A percentile compares a stretch with the other conserved stretches of the same genome.
These are phyloP conservation scores for Climacium dendroides DNA, from an alignment of 225 moss, liverwort and hornwort species.

Conservation along the genomic window DNA sequence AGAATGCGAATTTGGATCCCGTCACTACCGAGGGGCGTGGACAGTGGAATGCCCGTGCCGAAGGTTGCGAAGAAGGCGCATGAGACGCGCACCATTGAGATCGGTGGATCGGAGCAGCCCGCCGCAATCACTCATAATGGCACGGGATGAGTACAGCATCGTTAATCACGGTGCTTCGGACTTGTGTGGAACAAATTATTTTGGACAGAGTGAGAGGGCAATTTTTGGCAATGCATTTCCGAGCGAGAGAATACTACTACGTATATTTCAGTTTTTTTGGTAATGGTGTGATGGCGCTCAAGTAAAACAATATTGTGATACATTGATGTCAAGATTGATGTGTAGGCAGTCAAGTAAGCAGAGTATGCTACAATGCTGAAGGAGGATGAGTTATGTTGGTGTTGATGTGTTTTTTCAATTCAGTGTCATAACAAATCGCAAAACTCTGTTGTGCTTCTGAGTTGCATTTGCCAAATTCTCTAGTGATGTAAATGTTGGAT, in stretches of 20 bases:
- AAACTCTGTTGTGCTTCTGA: neutral
- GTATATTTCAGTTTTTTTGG: neutral
- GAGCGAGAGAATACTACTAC: neutral
- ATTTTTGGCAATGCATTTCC: neutral
- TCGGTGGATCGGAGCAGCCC: neutral
- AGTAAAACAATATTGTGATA: no score
- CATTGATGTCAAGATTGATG: neutral
- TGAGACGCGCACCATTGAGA: neutral
- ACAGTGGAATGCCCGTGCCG: neutral
- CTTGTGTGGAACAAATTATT: neutral
- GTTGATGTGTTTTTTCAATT: neutral
- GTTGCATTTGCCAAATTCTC: neutral
- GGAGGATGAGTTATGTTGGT: neutral
- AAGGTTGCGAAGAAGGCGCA: neutral
- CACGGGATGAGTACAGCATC: neutral
- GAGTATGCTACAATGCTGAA: neutral
- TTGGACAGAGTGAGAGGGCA: neutral
- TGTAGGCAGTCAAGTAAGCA: neutral
- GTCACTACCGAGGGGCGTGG: neutral
- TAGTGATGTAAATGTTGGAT: neutral
- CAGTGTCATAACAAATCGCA: neutral
- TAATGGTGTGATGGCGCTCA: neutral
- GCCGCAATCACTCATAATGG: neutral
- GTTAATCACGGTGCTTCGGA: neutral
- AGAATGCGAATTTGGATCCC: neutral